Evolutionary conservation across 2,329 filamentous ascomycete genomes (phyloP), one percentile per base, ranked within the genome.

Genomic region (Cercospora nicotianae): DNA sequence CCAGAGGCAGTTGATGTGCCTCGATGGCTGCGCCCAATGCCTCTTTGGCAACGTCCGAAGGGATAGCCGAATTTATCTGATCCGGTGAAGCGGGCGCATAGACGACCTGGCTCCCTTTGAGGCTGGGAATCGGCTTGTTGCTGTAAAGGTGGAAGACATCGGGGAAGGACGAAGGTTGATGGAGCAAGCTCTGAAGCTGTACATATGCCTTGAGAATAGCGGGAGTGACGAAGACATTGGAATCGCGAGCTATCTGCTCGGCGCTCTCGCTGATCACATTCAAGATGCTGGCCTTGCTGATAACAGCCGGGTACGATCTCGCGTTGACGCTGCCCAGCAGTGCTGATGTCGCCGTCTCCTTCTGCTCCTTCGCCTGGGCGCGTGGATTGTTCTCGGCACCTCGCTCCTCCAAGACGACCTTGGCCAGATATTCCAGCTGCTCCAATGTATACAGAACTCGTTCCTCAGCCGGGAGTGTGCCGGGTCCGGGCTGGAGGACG

Each of bases 1-100:
- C 91, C 2, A 94, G 86, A 26, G 90, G 85, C 18, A 99, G 84
- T 77, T 96, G 89, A 79, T 90, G 91, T 64, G 89, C 87, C 59
- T 90, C 86, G 74, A 98, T 92, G 48, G 95, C 94, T 3, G 90
- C 87, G 68, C 91, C 86, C 58, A 99, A 84, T 1, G 94, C 94
- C 71, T 84, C 82, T 67, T 91, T 87, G 26, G 93, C 92, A 8
- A 92, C 83, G 3, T 84, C 81, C n/a, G 85, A 77, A 16, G 92
- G 88, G 30, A 98, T 87, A 10, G 93, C 93, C 55, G 89, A 84
- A 39, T 75, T 75, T 57, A 87, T 85, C 70, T 90, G 89, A 16
- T 75, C 67, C 3, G 93, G 90, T 51, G 91, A 91, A 51, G 87
- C 87, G 60, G 83, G 78, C 48, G 82, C 83, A 75, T 89, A 92